Evolutionary conservation across 75 land plant genomes (phyloP).

Genomic region (Sequoiadendron giganteum): DNA sequence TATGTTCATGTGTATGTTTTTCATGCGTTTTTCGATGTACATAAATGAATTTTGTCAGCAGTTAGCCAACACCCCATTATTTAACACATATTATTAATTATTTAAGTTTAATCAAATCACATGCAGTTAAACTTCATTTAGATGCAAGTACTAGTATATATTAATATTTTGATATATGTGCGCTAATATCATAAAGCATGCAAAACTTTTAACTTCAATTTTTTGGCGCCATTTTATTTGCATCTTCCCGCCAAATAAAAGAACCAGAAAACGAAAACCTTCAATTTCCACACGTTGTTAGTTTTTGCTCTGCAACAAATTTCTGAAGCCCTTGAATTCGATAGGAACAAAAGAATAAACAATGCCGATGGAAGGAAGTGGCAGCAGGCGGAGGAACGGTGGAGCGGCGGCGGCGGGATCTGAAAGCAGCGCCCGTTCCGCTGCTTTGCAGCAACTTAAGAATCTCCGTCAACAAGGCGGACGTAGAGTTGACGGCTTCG

Average conservation of each 20-base stretch:
- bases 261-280: neutral
- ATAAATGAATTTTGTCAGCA: too few relatives aligned
- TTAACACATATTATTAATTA: too few relatives aligned
- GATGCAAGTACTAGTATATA: too few relatives aligned
- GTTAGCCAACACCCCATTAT: too few relatives aligned
- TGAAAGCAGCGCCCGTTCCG: conserved; percentile 39
- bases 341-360: neutral
- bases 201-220: too few relatives aligned
- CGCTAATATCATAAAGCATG: too few relatives aligned
- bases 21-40: too few relatives aligned
- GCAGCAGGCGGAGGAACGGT: conserved; percentile 26
- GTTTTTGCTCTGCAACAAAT: neutral
- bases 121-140: too few relatives aligned
- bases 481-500: conserved; percentile 46
- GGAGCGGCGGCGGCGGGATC: conserved; percentile 23
- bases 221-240: neutral
- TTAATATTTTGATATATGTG: too few relatives aligned
- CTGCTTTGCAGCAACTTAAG: conserved; percentile 68
- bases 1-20: too few relatives aligned
- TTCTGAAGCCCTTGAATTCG: neutral
- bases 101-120: too few relatives aligned
- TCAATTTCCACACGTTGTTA: neutral
- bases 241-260: neutral
- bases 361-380: neutral
- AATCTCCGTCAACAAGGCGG: conserved; percentile 60